These are phyloP conservation scores for Stagonosporopsis chrysanthemi DNA, from an alignment of 2,329 filamentous ascomycete species.

Conservation along the genomic window DNA sequence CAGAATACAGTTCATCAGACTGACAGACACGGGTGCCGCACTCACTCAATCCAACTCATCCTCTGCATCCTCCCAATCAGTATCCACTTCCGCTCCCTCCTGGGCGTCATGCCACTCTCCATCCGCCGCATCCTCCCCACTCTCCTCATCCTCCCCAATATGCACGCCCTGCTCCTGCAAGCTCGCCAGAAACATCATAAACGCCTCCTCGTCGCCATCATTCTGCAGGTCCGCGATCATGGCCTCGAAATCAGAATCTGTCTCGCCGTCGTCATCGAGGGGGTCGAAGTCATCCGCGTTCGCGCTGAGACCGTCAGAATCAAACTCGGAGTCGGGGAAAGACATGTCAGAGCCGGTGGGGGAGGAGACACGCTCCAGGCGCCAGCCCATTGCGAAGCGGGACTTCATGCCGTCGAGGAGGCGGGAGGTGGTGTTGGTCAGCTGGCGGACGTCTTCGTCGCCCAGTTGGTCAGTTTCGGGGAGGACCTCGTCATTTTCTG, in stretches of 20 bases:
- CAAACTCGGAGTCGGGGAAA: not conserved
- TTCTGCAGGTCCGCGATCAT: constrained; percentile 16
- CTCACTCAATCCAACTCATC: constrained; percentile 4
- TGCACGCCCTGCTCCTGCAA: constrained; percentile 14
- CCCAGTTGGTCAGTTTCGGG: constrained; percentile 38
- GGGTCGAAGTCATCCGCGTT: not conserved
- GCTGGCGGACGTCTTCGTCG: constrained; percentile 21
- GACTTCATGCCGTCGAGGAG: constrained; percentile 19
- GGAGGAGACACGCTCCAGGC: not conserved
- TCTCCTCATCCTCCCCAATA: constrained; percentile 3
- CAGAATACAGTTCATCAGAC: not conserved
- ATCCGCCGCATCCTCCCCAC: not conserved
- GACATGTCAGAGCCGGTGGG: not conserved
- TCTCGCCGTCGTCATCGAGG: constrained; percentile 8
- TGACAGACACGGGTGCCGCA: too few species aligned
- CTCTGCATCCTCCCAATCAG: constrained; percentile 13
- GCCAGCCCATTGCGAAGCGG: constrained; percentile 14
- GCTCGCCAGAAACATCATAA: constrained; percentile 8
- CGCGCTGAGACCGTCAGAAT: not conserved
- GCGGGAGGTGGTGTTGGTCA: constrained; percentile 22
- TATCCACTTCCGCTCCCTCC: not conserved
- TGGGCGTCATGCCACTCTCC: constrained; percentile 4
- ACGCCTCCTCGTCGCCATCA: constrained; percentile 11
- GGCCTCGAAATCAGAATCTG: constrained; percentile 10
- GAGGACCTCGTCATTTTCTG: constrained; percentile 2